phyloP scores from a whole-genome alignment of 2,329 filamentous ascomycete species.

The Alternaria panax region DNA sequence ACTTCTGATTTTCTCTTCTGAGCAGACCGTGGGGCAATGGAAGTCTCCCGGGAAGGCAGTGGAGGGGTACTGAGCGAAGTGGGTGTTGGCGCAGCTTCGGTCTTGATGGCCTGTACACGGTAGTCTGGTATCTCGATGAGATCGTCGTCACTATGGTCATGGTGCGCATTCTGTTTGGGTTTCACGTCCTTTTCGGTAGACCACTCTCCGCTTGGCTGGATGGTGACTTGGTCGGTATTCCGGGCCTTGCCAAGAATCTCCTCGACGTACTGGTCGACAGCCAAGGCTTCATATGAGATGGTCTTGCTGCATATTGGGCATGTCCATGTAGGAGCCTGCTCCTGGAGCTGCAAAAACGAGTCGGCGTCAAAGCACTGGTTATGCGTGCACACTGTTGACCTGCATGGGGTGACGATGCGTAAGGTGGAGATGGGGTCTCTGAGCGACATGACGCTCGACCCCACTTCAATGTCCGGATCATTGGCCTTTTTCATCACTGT shows the following conservation, averaged over 20 bases:
- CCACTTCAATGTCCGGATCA: constrained; percentile 88
- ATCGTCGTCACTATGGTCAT: constrained; percentile 56
- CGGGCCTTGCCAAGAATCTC: constrained; percentile 82
- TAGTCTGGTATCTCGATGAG: constrained; percentile 55
- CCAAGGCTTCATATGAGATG: constrained; percentile 80
- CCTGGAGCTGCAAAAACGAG: constrained; percentile 90
- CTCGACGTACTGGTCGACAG: constrained; percentile 90
- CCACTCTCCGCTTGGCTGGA: constrained; percentile 89
- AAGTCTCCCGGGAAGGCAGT: constrained; percentile 54
- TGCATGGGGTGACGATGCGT: constrained; percentile 79
- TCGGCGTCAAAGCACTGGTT: constrained; percentile 94
- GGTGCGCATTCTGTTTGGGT: constrained; percentile 46
- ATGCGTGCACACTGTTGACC: constrained; percentile 81
- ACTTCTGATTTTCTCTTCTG: constrained; percentile 57
- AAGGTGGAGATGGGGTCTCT: constrained; percentile 92
- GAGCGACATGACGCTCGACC: constrained; percentile 85
- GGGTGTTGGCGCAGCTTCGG: constrained; percentile 48
- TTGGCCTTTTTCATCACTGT: constrained; percentile 80
- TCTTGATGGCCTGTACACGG: constrained; percentile 52
- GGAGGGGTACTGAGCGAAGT: constrained; percentile 54
- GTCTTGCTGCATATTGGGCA: constrained; percentile 91
- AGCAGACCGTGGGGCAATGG: constrained; percentile 44
- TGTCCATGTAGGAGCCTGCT: constrained; percentile 96
- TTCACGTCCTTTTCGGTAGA: constrained; percentile 54
- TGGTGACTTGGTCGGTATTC: constrained; percentile 82